These are phyloP conservation scores for Pseudonitzschia multistriata DNA, from an alignment of 108 stramenopile species.

Conservation along the genomic window DNA sequence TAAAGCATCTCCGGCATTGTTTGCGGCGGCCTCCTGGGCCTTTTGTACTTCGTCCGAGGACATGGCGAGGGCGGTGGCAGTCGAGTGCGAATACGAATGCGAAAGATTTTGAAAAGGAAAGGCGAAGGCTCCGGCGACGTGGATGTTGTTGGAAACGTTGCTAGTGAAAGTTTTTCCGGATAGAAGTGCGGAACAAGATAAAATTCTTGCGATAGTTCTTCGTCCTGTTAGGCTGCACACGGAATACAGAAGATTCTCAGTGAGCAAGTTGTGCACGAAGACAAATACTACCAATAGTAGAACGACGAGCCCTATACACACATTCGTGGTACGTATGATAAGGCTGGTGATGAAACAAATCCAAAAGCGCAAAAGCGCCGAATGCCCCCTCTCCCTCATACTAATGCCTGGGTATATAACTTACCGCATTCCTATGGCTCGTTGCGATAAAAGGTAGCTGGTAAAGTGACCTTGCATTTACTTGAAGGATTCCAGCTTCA, in stretches of 20 bases:
- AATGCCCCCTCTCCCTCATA: neutral
- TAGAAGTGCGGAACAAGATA: constrained; percentile 16
- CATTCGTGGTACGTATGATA: too few relatives aligned
- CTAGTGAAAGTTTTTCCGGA: constrained; percentile 8
- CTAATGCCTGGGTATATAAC: neutral
- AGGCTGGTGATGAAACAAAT: neutral
- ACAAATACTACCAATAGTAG: neutral
- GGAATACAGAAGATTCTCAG: neutral
- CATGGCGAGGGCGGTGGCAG: constrained; percentile 17
- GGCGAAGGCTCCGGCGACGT: neutral
- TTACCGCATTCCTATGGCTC: neutral
- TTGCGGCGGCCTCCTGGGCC: constrained; percentile 59
- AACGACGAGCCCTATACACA: too few relatives aligned
- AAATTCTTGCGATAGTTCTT: constrained; percentile 7
- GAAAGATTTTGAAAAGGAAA: neutral
- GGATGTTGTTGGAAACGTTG: neutral
- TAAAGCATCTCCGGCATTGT: constrained; percentile 55
- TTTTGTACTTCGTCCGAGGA: constrained; percentile 43
- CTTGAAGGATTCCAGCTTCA: too few relatives aligned
- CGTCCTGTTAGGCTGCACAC: neutral
- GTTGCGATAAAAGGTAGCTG: neutral
- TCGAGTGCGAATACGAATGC: neutral
- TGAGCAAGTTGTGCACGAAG: neutral
- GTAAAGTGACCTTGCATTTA: neutral
- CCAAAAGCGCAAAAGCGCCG: neutral